phyloP scores from a whole-genome alignment of 352 stramenopile species.

The Pythium folliculosum region DNA sequence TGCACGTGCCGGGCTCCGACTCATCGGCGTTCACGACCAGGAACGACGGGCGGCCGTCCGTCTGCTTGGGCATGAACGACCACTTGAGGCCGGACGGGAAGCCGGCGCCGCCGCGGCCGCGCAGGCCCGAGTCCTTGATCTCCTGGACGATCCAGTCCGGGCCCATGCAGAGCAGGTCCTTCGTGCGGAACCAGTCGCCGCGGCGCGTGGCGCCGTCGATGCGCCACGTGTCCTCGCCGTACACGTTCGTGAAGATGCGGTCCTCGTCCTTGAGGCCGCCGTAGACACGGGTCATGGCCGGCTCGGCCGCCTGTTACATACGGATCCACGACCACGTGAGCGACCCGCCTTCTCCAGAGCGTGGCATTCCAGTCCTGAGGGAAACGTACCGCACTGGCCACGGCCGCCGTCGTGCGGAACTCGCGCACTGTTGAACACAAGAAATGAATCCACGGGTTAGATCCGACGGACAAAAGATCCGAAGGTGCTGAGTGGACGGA shows the following conservation, averaged over 20 bases:
- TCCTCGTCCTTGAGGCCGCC: constrained; percentile 98
- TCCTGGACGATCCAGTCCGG: constrained; percentile 99
- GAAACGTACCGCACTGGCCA: constrained; percentile 31
- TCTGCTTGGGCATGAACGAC: constrained; percentile 99
- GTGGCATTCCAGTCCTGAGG: neutral
- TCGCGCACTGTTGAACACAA: constrained; percentile 23
- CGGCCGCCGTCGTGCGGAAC: constrained; percentile 31
- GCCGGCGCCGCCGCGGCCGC: constrained; percentile 96
- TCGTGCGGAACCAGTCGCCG: constrained; percentile 96
- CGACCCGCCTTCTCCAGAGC: neutral
- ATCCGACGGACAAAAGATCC: too few relatives aligned
- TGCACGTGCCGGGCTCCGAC: constrained; percentile 99
- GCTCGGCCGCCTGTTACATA: constrained; percentile 36
- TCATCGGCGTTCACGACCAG: constrained; percentile 99
- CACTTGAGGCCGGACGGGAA: constrained; percentile 99
- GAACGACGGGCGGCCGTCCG: constrained; percentile 98
- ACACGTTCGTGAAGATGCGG: constrained; percentile 99
- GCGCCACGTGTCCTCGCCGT: constrained; percentile 95
- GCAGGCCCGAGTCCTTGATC: constrained; percentile 98
- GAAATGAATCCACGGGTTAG: neutral
- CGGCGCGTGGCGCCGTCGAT: constrained; percentile 89
- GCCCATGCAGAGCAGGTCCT: constrained; percentile 98
- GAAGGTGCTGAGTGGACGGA: neutral
- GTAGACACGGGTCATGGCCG: constrained; percentile 86
- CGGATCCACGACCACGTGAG: neutral